Conservation (phyloP, 202 grass and related monocot genomes). For the Panicum hallii region DNA sequence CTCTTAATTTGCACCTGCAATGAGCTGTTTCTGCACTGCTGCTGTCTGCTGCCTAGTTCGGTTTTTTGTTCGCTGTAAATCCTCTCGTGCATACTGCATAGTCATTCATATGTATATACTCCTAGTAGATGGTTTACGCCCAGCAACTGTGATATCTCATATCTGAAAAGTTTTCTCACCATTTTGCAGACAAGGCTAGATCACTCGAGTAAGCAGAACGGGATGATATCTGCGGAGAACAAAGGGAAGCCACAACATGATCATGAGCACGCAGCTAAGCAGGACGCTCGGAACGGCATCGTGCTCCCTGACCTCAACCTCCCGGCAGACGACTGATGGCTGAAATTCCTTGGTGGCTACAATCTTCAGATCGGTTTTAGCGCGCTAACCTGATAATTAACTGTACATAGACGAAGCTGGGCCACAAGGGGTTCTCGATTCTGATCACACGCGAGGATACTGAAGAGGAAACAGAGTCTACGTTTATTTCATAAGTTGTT, state of each 20-base stretch:
- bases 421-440: neutral
- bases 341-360: neutral
- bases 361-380: slow-evolving; percentile 4
- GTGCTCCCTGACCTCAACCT: slow-evolving; percentile 61
- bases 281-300: slow-evolving; percentile 17
- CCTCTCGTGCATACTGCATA: neutral
- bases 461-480: neutral
- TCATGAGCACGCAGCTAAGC: neutral
- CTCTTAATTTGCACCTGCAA: neutral
- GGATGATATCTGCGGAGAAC: neutral
- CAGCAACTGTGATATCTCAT: neutral
- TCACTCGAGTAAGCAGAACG: neutral
- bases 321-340: slow-evolving; percentile 17
- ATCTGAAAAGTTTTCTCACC: neutral
- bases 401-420: slow-evolving; percentile 42
- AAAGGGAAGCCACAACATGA: slow-evolving; percentile 25
- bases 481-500: slow-evolving; percentile 30
- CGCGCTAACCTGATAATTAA: slow-evolving; percentile 52
- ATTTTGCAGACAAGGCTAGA: slow-evolving; percentile 45
- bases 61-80: neutral
- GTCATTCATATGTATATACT: neutral
- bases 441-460: neutral
- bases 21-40: neutral
- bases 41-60: neutral
- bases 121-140: neutral